phyloP scores from a whole-genome alignment of 2,329 filamentous ascomycete genomes.

The Fusarium mundagurra region DNA sequence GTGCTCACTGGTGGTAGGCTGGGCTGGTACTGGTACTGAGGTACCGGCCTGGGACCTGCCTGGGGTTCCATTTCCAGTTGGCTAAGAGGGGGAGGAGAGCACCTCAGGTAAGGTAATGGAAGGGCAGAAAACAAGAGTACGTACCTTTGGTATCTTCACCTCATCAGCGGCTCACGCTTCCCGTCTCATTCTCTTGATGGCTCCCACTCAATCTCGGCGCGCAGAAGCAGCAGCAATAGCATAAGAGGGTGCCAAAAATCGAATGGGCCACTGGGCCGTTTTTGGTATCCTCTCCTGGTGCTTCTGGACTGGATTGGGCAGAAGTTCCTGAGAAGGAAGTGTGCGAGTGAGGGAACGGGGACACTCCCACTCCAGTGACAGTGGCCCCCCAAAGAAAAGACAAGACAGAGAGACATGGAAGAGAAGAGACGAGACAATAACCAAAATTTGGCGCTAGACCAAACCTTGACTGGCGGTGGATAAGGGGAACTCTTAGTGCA shows the following conservation, averaged over 20 bases:
- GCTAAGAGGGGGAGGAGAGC: slow-evolving; percentile 36
- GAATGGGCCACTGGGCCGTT: slow-evolving; percentile 31
- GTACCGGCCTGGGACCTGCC: slow-evolving; percentile 42
- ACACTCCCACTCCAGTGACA: slow-evolving; percentile 9
- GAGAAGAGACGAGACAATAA: slow-evolving; percentile 39
- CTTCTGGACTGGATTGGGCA: slow-evolving; percentile 28
- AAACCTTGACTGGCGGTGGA: slow-evolving; percentile 50
- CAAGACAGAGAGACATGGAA: slow-evolving; percentile 39
- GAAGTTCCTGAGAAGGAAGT: slow-evolving; percentile 14
- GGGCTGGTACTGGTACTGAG: slow-evolving; percentile 11
- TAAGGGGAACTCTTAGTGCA: slow-evolving; percentile 48
- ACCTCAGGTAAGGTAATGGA: slow-evolving; percentile 3
- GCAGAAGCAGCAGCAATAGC: slow-evolving; percentile 1
- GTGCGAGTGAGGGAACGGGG: slow-evolving; percentile 17
- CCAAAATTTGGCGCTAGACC: slow-evolving; percentile 48
- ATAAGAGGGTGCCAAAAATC: slow-evolving; percentile 33
- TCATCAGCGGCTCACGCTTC: slow-evolving; percentile 33
- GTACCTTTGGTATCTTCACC: slow-evolving; percentile 39
- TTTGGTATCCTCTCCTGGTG: slow-evolving; percentile 27
- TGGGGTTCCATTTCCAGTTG: slow-evolving; percentile 42
- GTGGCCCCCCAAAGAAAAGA: slow-evolving; percentile 36
- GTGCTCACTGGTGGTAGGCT: slow-evolving; percentile 7
- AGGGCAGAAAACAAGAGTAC: slow-evolving; percentile 36
- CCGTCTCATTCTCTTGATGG: slow-evolving; percentile 25
- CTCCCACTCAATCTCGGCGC: slow-evolving; percentile 25